A percentile compares a stretch with the other conserved stretches of the same genome.
Conservation (phyloP, 768 basidiomycete genomes). For the Boletus coccyginus region DNA sequence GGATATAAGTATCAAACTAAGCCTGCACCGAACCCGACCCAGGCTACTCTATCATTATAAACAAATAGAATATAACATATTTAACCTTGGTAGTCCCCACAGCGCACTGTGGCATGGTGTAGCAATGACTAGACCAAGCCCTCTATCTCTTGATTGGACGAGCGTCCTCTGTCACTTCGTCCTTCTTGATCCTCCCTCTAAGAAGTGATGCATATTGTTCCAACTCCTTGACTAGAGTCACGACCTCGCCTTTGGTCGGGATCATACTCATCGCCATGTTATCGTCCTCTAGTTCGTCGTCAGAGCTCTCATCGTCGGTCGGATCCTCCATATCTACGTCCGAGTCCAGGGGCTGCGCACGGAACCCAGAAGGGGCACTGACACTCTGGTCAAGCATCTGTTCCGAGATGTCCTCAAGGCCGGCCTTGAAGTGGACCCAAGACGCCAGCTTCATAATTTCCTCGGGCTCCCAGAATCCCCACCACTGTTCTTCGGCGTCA, state of each 20-base stretch:
- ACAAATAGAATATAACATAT: constrained; percentile 28
- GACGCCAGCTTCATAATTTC: constrained; percentile 65
- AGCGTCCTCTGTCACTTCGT: constrained; percentile 22
- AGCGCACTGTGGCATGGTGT: constrained; percentile 6
- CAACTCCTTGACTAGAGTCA: constrained; percentile 49
- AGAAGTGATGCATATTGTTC: constrained; percentile 60
- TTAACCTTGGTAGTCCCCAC: constrained; percentile 1
- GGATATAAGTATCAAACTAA: constrained; percentile 16
- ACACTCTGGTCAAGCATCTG: constrained; percentile 5
- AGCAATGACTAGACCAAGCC: background rate
- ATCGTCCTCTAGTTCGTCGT: background rate
- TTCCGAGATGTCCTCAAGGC: constrained; percentile 29
- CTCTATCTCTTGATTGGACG: constrained; percentile 8
- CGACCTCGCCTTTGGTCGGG: constrained; percentile 36
- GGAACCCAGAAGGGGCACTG: background rate
- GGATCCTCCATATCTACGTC: constrained; percentile 23
- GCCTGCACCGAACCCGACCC: background rate
- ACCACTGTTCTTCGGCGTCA: constrained; percentile 53
- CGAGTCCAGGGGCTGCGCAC: background rate
- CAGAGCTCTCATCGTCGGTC: constrained; percentile 7
- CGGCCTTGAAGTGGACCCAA: constrained; percentile 57
- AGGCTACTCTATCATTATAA: constrained; percentile 20
- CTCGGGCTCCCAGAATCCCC: constrained; percentile 65
- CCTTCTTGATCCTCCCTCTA: constrained; percentile 50
- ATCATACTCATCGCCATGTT: background rate